Evolutionary conservation across 345 rosid genomes (phyloP), one percentile per base, ranked within the genome.

Genomic region (Trapa bicornis): DNA sequence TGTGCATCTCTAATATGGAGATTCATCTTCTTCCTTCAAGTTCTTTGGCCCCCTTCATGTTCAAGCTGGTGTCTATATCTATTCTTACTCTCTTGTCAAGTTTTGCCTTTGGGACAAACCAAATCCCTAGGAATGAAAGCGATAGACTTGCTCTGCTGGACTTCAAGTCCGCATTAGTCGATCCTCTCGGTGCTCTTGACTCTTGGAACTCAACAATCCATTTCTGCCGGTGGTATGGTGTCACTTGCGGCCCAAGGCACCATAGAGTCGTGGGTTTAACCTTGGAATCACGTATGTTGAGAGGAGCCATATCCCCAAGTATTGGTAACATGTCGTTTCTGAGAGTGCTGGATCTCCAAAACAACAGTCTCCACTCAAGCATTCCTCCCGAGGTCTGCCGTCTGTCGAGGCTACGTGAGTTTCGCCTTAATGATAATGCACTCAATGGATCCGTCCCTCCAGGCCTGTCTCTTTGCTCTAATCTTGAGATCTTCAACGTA

Each of bases 181-280:
- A 16, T 13, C 67, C 50, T 35, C 33, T 39, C 7, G 67, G 67
- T 5, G 50, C 16, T 29, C 67, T 64, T 1, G 35, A 39, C 32
- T 64, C 50, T 4, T 64, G 67, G 48, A 64, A 41, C 35, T 17
- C 22, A n/a, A 64, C 35, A 12, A 64, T 29, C 22, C 50, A 64
- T 64, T 39, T 64, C 67, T 41, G 67, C 50, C 29, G 1, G 12
- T 64, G 67, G 67, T 64, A 16, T 11, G 67, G 67, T 6, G 67
- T 64, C 6, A 64, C 67, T 64, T 64, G 67, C 29, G 66, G 66
- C 0, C 35, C 5, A 39, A 64, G 33, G 33, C 67, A 41, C 67
- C 47, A 37, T 2, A 64, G 67, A 14, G 48, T 64, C 50, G 41
- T 47, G 1, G 32, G 2, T 6, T 41, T 64, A 36, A 10, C 8